phyloP scores from a whole-genome alignment of 176 grass and related monocot genomes.

The Hordeum marinum region DNA sequence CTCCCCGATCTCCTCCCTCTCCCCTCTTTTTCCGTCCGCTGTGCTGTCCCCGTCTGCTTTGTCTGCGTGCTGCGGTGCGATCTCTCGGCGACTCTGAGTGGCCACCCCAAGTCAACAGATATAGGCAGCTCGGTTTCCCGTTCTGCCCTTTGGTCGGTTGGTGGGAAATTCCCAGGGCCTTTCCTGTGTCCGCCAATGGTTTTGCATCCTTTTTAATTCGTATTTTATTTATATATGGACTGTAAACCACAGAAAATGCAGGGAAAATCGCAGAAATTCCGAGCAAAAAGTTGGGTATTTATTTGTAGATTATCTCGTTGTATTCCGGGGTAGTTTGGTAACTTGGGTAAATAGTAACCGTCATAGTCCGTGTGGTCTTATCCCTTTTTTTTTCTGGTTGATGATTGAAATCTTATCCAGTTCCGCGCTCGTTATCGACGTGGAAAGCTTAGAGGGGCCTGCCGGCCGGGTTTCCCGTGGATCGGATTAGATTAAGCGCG shows the following conservation, averaged over 20 bases:
- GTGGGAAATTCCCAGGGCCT: neutral
- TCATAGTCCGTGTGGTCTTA: neutral
- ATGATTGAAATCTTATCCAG: no score
- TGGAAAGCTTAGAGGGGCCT: neutral
- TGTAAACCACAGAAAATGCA: neutral
- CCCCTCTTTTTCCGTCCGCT: constrained; percentile 5
- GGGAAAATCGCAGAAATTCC: neutral
- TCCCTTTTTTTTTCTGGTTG: neutral
- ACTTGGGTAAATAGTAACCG: neutral
- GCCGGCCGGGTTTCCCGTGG: neutral
- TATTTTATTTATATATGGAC: no score
- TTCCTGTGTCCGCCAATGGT: neutral
- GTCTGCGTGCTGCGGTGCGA: constrained; percentile 12
- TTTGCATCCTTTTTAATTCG: neutral
- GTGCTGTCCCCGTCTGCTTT: constrained; percentile 9
- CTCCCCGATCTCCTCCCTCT: constrained; percentile 16
- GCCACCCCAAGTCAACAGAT: constrained; percentile 28
- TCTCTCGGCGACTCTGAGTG: constrained; percentile 4
- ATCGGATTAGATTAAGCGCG: neutral
- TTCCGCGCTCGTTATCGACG: constrained; percentile 4
- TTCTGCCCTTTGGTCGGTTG: constrained; percentile 41
- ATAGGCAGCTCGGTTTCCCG: neutral
- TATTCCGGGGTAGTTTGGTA: neutral
- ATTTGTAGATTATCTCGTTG: neutral
- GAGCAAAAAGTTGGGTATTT: no score